These are phyloP conservation scores for Elongisporangium prolatum DNA, from an alignment of 352 stramenopile genomes.

Conservation along the genomic window DNA sequence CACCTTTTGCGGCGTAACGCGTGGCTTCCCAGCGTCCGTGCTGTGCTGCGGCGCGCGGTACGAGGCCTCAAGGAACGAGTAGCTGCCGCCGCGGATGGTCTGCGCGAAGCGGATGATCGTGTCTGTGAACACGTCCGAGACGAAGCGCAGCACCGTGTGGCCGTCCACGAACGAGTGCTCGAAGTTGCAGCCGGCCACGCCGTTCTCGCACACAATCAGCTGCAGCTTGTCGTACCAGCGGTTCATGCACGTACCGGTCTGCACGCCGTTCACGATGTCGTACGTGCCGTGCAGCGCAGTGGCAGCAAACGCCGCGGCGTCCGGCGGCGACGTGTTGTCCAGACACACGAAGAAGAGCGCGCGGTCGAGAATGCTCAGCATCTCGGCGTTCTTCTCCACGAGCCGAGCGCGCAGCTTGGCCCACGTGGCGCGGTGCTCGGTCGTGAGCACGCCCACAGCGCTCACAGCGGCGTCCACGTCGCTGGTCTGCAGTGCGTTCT, in stretches of 20 bases:
- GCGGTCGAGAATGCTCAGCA: constrained; percentile 86
- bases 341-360: constrained; percentile 94
- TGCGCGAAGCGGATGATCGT: constrained; percentile 92
- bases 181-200: constrained; percentile 95
- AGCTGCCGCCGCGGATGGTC: constrained; percentile 85
- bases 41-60: constrained; percentile 65
- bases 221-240: constrained; percentile 98
- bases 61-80: constrained; percentile 69
- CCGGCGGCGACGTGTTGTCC: constrained; percentile 87
- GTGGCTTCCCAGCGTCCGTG: constrained; percentile 30
- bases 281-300: constrained; percentile 93
- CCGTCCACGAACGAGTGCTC: constrained; percentile 97
- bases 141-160: constrained; percentile 92
- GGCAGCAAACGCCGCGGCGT: constrained; percentile 64
- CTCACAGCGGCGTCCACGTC: constrained; percentile 53
- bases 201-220: constrained; percentile 93
- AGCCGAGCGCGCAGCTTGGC: constrained; percentile 82
- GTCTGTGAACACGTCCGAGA: constrained; percentile 89
- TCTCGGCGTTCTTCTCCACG: constrained; percentile 69
- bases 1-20: constrained; percentile 87
- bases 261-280: constrained; percentile 65
- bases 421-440: constrained; percentile 89
- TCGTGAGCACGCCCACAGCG: constrained; percentile 91
- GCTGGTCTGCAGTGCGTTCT: constrained; percentile 64
- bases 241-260: constrained; percentile 94